phyloP scores from a whole-genome alignment of 371 early-diverging fungal species.

The Lichtheimia ornata region DNA sequence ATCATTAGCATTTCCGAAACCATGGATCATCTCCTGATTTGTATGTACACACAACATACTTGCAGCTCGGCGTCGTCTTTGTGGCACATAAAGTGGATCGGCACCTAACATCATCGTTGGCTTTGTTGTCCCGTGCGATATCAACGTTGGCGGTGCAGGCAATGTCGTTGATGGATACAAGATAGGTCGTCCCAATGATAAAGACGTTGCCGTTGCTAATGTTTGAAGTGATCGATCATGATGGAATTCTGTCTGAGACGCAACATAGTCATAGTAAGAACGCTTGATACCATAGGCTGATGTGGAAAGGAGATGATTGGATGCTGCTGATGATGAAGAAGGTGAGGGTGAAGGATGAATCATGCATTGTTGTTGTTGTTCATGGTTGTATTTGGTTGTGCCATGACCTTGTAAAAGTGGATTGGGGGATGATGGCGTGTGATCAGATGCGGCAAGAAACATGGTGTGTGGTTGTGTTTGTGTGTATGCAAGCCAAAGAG shows the following conservation, averaged over 20 bases:
- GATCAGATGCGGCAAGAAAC: slow-evolving; percentile 16
- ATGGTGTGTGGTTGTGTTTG: slow-evolving; percentile 33
- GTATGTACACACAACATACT: slow-evolving; percentile 21
- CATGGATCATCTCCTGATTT: background rate
- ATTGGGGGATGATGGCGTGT: slow-evolving; percentile 13
- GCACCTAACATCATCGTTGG: slow-evolving; percentile 11
- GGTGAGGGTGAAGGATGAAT: too few species aligned
- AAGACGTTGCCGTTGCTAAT: too few species aligned
- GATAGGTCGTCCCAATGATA: too few species aligned
- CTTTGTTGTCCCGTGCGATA: background rate
- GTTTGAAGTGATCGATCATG: too few species aligned
- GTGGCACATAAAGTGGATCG: slow-evolving; percentile 39
- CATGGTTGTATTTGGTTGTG: too few species aligned
- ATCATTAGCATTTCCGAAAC: background rate
- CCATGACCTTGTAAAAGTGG: too few species aligned
- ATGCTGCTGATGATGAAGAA: too few species aligned
- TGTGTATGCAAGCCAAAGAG: slow-evolving; percentile 41
- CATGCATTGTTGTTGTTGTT: background rate
- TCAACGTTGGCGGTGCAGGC: slow-evolving; percentile 22
- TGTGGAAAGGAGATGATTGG: too few species aligned
- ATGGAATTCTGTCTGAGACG: too few species aligned
- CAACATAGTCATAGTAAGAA: too few species aligned
- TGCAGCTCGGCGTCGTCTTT: slow-evolving; percentile 29
- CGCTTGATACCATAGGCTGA: too few species aligned
- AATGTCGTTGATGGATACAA: background rate